Conservation (phyloP, 805 yeast species). For the Kluyveromyces aestuarii region DNA sequence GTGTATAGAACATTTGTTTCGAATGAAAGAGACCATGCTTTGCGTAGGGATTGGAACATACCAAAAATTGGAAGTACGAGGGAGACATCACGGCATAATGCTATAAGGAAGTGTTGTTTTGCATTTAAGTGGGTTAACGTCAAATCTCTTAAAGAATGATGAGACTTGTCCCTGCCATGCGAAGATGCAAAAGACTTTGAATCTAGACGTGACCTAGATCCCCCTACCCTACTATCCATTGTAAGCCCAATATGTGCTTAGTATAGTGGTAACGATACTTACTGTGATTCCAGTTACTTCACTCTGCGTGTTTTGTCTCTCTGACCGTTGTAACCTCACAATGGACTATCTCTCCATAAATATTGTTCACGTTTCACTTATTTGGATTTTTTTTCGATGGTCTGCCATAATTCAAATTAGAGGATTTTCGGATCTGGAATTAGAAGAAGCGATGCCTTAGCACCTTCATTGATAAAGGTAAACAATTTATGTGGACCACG, state of each 20-base stretch:
- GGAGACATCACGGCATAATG: conserved; percentile 72
- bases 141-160: conserved; percentile 18
- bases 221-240: background rate
- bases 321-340: no score
- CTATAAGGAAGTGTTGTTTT: conserved; percentile 64
- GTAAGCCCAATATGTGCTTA: background rate
- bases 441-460: no score
- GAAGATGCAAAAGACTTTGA: background rate
- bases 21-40: conserved; percentile 18
- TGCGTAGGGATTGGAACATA: conserved; percentile 34
- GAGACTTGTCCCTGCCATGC: background rate
- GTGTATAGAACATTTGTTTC: conserved; percentile 13
- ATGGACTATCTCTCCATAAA: no score
- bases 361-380: no score
- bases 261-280: no score
- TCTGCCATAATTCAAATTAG: no score
- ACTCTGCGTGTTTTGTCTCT: no score
- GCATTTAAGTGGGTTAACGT: conserved; percentile 69
- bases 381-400: no score
- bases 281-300: no score
- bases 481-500: no score
- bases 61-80: conserved; percentile 59
- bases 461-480: no score
- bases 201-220: background rate
- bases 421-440: no score